Percentiles rank a stretch among this genome's conserved stretches.
Conservation (phyloP, 2,329 filamentous ascomycete genomes). For the Stemphylium vesicarium region DNA sequence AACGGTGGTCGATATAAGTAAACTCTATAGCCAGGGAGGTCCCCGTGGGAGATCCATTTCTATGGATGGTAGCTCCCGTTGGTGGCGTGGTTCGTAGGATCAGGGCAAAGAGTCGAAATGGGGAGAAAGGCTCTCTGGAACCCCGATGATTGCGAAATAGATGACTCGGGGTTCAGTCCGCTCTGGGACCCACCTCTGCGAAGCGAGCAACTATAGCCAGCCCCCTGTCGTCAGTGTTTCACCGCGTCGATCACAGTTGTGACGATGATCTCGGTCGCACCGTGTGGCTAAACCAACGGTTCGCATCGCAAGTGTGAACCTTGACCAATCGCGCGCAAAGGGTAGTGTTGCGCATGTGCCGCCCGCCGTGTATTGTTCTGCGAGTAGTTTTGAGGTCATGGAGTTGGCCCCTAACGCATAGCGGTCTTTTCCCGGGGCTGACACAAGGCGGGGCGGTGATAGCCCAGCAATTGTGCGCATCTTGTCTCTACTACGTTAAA, state of each 20-base stretch:
- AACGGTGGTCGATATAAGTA: not conserved
- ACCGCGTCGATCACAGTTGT: slow-evolving; percentile 1
- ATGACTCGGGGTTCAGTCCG: slow-evolving; percentile 3
- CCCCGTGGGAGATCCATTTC: slow-evolving; percentile 1
- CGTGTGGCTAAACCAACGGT: slow-evolving; percentile 11
- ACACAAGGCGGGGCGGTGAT: slow-evolving; percentile 3
- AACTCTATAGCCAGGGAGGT: not conserved
- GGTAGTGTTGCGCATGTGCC: not conserved
- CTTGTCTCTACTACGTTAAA: slow-evolving; percentile 1
- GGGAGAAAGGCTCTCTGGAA: not conserved
- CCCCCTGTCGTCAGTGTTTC: slow-evolving; percentile 11
- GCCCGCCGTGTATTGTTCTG: not conserved
- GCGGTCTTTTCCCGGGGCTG: slow-evolving; percentile 2
- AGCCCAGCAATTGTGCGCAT: not conserved
- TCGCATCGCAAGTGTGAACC: slow-evolving; percentile 6
- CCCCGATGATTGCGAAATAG: slow-evolving; percentile 2
- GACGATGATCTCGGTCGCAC: slow-evolving; percentile 10
- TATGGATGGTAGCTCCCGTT: slow-evolving; percentile 9
- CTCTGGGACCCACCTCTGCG: slow-evolving; percentile 1
- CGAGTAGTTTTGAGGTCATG: not conserved
- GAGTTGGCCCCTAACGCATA: not conserved
- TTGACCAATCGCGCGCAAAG: not conserved
- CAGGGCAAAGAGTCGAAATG: not conserved
- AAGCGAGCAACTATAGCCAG: slow-evolving; percentile 8
- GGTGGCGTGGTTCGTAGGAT: slow-evolving; percentile 1